Base-by-base conservation (phyloP, 805 yeast species). In the Candida incommunis region DNA sequence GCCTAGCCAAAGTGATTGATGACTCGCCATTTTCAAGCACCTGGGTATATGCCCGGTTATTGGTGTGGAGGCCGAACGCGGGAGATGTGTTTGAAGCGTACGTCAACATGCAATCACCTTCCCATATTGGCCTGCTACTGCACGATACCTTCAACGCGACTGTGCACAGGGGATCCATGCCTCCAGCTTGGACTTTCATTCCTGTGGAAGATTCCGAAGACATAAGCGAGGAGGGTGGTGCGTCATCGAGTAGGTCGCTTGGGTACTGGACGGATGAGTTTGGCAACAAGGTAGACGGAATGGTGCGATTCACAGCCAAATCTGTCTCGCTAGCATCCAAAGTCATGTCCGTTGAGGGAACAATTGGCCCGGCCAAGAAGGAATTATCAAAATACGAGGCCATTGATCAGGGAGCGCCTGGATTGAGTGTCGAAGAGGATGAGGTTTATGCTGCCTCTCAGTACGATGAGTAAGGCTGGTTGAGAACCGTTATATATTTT, bases 101-200 rank as follows among this genome's bases (percentile, higher is more conserved):
- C 69, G 73, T 82, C 45, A 86, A 85, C 66, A 79, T 90, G 75
- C 96, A 90, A 67, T 80, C 95, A 2, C 95, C 94, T 16, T 81
- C 95, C 4, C 98, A 92, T 60, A 82, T 92, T 55, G 97, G 96
- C 48, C 69, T 92, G 49, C 71, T 92, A 51, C 71, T 92, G 43
- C 88, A 85, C 60, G 97, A 92, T 64, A 85, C 94, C 1, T 92
- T 92, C 68, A 92, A 92, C 64, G 96, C 96, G 21, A 78, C 90
- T 41, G 85, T 92, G 50, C 85, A 83, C 63, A 78, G 83, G 59
- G 79, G 73, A 58, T 79, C 77, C 54, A 87, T 92, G 49, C 98
- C 98, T n/a, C 65, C 68, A 37, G 73, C 69, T 41, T 92, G 98
- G 98, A 68, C 69, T 26, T 92, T 90, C 63, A 72, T 84, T 45